Evolutionary conservation across 257 asterid species (phyloP).

Genomic region (Solanum bulbocastanum): DNA sequence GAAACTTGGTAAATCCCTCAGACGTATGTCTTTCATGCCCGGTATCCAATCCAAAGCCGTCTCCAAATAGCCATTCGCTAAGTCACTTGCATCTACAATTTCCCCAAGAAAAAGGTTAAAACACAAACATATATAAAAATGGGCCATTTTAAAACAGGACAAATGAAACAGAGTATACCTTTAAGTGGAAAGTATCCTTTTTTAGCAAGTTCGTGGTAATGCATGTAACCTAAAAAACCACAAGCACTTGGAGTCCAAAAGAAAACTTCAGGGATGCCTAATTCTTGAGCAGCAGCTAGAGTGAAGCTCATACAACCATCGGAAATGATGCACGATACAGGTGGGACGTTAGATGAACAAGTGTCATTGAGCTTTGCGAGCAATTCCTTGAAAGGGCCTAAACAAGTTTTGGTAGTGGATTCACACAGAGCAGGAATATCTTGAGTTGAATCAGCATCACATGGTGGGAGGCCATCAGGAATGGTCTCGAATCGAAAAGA

Average conservation of each 20-base stretch:
- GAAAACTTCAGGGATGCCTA: slow-evolving; percentile 7
- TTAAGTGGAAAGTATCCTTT: slow-evolving; percentile 5
- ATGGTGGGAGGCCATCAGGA: slow-evolving; percentile 10
- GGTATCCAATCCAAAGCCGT: slow-evolving; percentile 24
- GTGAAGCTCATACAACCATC: slow-evolving; percentile 13
- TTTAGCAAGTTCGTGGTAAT: neutral
- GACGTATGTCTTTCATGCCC: slow-evolving; percentile 20
- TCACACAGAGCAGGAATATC: neutral
- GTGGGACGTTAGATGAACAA: neutral
- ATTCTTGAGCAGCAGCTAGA: slow-evolving; percentile 1
- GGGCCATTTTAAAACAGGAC: neutral
- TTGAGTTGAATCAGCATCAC: slow-evolving; percentile 10
- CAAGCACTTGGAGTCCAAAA: slow-evolving; percentile 10
- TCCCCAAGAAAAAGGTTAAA: neutral
- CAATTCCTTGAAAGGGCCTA: slow-evolving; percentile 8
- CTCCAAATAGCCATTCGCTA: slow-evolving; percentile 45
- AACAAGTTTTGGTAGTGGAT: neutral
- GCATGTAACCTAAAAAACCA: neutral
- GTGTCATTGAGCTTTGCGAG: neutral
- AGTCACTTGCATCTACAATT: slow-evolving; percentile 17
- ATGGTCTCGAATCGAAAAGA: slow-evolving; percentile 7
- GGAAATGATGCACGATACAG: slow-evolving; percentile 4
- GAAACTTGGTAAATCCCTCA: slow-evolving; percentile 37
- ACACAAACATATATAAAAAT: neutral
- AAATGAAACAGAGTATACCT: neutral